Evolutionary conservation across 768 basidiomycete species (phyloP).

Genomic region (Lentinula edodes): DNA sequence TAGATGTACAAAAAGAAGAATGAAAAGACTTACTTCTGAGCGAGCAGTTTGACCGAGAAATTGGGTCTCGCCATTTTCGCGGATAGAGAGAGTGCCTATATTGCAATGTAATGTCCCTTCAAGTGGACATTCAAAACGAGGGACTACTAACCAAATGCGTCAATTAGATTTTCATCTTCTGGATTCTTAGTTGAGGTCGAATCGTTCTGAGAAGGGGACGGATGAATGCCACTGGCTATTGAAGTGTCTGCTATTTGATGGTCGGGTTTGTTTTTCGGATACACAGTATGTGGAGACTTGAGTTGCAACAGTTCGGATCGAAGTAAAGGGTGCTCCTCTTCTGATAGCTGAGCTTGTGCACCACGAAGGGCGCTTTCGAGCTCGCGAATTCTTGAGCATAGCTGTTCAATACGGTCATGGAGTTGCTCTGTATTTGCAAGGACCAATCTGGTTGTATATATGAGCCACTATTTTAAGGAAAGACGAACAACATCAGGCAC

Average conservation of each 20-base stretch:
- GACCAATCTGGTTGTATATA: constrained; percentile 34
- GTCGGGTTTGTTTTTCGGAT: not conserved
- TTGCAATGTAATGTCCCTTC: not conserved
- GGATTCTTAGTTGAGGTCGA: not conserved
- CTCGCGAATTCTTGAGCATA: constrained; percentile 50
- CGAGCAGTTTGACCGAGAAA: constrained; percentile 65
- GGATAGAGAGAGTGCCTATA: constrained; percentile 53
- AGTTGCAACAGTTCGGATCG: constrained; percentile 23
- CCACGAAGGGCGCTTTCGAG: constrained; percentile 54
- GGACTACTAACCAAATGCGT: constrained; percentile 38
- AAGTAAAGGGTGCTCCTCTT: constrained; percentile 46
- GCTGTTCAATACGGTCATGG: constrained; percentile 55
- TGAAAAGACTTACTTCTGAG: constrained; percentile 47
- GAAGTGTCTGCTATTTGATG: not conserved
- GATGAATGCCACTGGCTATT: not conserved
- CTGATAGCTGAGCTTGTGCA: constrained; percentile 43
- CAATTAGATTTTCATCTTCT: constrained; percentile 40
- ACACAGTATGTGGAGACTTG: constrained; percentile 17
- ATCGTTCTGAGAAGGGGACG: not conserved
- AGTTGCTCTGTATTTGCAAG: constrained; percentile 69
- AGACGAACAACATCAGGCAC: constrained; percentile 25
- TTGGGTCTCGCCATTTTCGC: constrained; percentile 44
- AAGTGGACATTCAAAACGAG: too few relatives aligned
- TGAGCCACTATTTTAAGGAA: not conserved
- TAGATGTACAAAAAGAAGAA: not conserved